Base-by-base conservation (phyloP, 169 alveolate genomes). In the Cystoisospora suis region DNA sequence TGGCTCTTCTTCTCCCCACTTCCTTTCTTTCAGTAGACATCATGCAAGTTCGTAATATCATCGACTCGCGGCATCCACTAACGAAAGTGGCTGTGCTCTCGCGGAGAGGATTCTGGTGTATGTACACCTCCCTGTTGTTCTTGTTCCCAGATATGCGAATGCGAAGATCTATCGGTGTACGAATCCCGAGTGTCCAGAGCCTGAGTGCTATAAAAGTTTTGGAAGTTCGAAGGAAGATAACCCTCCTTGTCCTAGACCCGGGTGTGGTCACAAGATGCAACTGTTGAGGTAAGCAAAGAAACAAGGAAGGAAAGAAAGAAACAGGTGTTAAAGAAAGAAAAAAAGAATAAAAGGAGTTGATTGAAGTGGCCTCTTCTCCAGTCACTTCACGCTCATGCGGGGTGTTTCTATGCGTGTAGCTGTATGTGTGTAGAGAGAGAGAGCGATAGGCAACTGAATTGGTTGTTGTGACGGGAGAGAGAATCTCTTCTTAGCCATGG, bases 81-180 rank as follows among this genome's bases (percentile, higher is more conserved):
- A n/a, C n/a, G n/a, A n/a, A n/a, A n/a, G n/a, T n/a, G 65, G 72
- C 47, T 86, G 44, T 80, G 44, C 65, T 47, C 27, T 29, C 44
- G 3, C 40, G 36, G 42, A 56, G 77, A 56, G 27, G 38, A 5
- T 27, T 27, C 20, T 23, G 40, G 20, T 9, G 7, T 9, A 23
- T 38, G 53, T 4, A 56, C 5, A 5, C 29, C 15, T 7, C 12
- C 0, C 17, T 3, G 77, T 44, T 75, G 79, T 69, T 75, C 3
- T 42, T 9, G 27, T 36, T 65, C 27, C 3, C 81, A 89, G 93
- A 7, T 99, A 99, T 96, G 99, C 99, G 12, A 99, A 99, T 94
- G 99, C 99, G 12, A 99, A 99, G 95, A 97, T 99, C 56, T 99
- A 97, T 96, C 98, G 98, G 94, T 98, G 99, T 92, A 94, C 97